Evolutionary conservation across 2,329 filamentous ascomycete species (phyloP).

Genomic region (Aspergillus pseudoterreus): DNA sequence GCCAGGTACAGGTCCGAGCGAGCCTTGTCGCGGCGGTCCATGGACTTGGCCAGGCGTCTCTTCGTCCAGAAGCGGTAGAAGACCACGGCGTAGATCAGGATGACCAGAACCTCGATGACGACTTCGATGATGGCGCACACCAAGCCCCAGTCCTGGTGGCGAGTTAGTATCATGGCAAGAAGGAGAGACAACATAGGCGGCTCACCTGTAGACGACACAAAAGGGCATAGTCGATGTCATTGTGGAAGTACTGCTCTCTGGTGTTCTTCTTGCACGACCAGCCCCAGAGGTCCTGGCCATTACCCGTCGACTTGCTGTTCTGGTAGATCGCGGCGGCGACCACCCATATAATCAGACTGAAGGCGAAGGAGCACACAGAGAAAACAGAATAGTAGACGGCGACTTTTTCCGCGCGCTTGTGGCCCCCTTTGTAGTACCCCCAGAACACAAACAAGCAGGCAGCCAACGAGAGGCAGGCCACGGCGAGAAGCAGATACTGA

Average conservation of each 20-base stretch:
- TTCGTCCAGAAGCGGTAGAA: constrained; percentile 99
- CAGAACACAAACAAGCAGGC: constrained; percentile 77
- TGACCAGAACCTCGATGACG: constrained; percentile 85
- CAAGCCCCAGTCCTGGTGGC: constrained; percentile 77
- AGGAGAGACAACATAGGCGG: constrained; percentile 2
- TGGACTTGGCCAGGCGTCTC: constrained; percentile 90
- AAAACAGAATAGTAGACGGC: constrained; percentile 95
- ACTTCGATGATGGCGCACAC: constrained; percentile 98
- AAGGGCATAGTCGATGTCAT: constrained; percentile 82
- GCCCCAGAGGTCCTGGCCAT: constrained; percentile 91
- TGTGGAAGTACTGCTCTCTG: constrained; percentile 69
- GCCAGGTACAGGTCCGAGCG: constrained; percentile 93
- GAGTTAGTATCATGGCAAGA: constrained; percentile 21
- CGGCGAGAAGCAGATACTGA: constrained; percentile 75
- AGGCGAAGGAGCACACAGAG: constrained; percentile 87
- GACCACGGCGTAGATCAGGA: constrained; percentile 86
- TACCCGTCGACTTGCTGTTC: constrained; percentile 65
- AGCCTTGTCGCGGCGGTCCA: constrained; percentile 91
- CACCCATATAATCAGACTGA: constrained; percentile 90
- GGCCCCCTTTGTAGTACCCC: constrained; percentile 84
- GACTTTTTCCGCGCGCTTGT: constrained; percentile 84
- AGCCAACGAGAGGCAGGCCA: constrained; percentile 75
- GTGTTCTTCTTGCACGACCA: constrained; percentile 95
- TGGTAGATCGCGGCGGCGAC: constrained; percentile 82
- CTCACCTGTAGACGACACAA: constrained; percentile 82